Percentiles rank a stretch among this genome's conserved stretches.
These are phyloP conservation scores for Nidularia sp. DNA, from an alignment of 768 basidiomycete species.

Conservation along the genomic window DNA sequence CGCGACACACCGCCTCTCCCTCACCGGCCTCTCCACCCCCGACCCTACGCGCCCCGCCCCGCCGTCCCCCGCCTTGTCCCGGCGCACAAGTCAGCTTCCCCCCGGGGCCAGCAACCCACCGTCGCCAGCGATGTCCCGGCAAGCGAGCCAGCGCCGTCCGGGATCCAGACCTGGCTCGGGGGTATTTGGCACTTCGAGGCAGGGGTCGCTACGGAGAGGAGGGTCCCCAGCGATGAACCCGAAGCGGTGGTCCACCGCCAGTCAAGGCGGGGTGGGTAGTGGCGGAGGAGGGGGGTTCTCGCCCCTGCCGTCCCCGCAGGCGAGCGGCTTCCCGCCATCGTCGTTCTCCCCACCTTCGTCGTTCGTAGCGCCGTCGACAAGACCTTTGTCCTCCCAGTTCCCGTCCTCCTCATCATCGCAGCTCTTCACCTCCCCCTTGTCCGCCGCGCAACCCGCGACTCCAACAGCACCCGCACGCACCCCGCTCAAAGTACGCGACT, in stretches of 20 bases:
- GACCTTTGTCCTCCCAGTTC: no score
- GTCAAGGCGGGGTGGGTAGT: background rate
- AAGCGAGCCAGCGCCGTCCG: no score
- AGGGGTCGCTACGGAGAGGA: no score
- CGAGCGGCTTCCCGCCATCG: no score
- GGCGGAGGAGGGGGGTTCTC: background rate
- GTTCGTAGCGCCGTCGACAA: background rate
- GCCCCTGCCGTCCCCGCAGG: no score
- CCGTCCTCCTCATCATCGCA: no score
- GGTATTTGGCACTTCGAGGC: constrained; percentile 9
- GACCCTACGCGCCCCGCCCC: constrained; percentile 57
- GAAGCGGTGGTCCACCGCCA: no score
- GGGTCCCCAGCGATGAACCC: no score
- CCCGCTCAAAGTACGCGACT: constrained; percentile 41
- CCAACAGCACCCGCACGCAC: constrained; percentile 1
- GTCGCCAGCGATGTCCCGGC: background rate
- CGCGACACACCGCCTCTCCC: constrained; percentile 3
- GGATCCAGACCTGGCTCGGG: constrained; percentile 6
- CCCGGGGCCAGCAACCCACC: constrained; percentile 8
- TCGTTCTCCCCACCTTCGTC: no score
- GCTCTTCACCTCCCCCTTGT: background rate
- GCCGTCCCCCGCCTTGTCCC: constrained; percentile 51
- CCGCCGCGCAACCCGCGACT: background rate
- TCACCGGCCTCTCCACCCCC: constrained; percentile 18
- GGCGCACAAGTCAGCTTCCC: constrained; percentile 27